Evolutionary conservation across 1,284 basidiomycete genomes (phyloP).

Genomic region (Meira nashicola): DNA sequence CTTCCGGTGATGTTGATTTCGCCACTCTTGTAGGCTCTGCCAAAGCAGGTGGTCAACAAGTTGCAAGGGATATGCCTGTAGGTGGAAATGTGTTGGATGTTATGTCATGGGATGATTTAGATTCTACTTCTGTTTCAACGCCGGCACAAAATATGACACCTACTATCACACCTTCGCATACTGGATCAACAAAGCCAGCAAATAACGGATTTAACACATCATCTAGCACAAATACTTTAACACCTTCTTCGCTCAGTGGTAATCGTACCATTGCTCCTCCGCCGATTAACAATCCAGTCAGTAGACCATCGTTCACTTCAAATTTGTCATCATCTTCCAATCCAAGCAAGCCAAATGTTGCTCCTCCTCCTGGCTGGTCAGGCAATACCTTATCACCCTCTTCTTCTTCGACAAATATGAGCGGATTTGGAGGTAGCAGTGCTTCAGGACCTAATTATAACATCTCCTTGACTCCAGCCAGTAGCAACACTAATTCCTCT

Average conservation of each 20-base stretch:
- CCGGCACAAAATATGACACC: constrained; percentile 1
- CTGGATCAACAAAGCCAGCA: constrained; percentile 3
- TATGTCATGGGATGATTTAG: constrained; percentile 14
- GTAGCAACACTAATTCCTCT: constrained; percentile 1
- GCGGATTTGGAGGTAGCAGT: neutral
- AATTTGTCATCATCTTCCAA: neutral
- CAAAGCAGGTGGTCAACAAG: constrained; percentile 1
- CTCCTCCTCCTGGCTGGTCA: constrained; percentile 24
- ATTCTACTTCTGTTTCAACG: constrained; percentile 9
- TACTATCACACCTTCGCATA: constrained; percentile 13
- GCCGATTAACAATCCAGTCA: neutral
- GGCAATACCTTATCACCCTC: constrained; percentile 22
- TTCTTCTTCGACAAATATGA: constrained; percentile 9
- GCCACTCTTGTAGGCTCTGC: constrained; percentile 43
- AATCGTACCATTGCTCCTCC: constrained; percentile 5
- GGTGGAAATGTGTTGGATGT: constrained; percentile 11
- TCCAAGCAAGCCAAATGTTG: neutral
- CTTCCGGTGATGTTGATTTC: constrained; percentile 46
- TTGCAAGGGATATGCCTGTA: neutral
- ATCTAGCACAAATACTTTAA: neutral
- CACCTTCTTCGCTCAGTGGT: neutral
- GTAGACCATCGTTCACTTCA: neutral
- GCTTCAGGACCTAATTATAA: constrained; percentile 38
- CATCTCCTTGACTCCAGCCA: constrained; percentile 27
- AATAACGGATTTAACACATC: neutral